Percentiles rank a stretch among this genome's conserved stretches.
Conservation (phyloP, 106 monocot species). For the Platanthera zijinensis region DNA sequence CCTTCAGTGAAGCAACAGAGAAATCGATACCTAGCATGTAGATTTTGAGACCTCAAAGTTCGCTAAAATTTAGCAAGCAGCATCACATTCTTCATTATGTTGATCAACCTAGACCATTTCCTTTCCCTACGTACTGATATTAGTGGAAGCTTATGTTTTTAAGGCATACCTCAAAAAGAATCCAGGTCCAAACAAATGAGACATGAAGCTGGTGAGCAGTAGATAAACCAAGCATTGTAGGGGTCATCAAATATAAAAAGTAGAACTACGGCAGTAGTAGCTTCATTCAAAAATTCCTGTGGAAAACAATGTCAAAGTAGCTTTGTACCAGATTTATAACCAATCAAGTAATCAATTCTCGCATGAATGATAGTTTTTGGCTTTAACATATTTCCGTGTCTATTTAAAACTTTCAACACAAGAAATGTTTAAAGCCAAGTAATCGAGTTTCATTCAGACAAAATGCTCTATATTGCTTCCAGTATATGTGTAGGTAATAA, state of each 20-base stretch:
- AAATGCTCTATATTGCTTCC: neutral
- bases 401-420: neutral
- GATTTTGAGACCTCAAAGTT: constrained; percentile 15
- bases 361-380: constrained; percentile 14
- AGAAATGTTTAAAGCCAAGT: neutral
- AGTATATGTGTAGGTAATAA: neutral
- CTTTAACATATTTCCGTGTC: neutral
- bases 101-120: constrained; percentile 19
- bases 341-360: constrained; percentile 45
- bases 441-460: neutral
- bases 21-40: neutral
- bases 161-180: constrained; percentile 94
- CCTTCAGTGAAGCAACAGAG: constrained; percentile 1
- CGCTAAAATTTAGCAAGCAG: constrained; percentile 25
- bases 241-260: constrained; percentile 95
- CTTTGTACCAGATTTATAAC: constrained; percentile 64
- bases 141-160: constrained; percentile 65
- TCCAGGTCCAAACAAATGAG: constrained; percentile 88
- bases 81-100: constrained; percentile 24
- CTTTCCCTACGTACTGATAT: constrained; percentile 22
- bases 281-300: constrained; percentile 94
- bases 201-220: constrained; percentile 85
- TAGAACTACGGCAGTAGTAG: constrained; percentile 93
- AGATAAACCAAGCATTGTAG: constrained; percentile 80
- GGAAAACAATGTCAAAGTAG: constrained; percentile 78